Conservation (phyloP, 1,284 basidiomycete species). For the Cutaneotrichosporon dermatis region DNA sequence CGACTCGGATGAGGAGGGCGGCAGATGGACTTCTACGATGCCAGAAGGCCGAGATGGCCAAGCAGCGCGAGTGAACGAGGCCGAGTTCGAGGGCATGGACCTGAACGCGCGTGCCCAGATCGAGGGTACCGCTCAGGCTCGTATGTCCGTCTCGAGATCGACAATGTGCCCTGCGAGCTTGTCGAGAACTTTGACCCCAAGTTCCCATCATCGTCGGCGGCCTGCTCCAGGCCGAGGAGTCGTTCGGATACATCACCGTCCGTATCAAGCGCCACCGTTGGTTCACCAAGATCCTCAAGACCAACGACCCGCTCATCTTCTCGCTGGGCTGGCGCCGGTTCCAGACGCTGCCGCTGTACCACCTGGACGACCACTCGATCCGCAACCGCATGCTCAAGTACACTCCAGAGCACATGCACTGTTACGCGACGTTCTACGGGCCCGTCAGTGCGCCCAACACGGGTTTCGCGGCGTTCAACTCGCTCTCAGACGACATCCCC, state of each 20-base stretch:
- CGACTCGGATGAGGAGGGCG: slow-evolving; percentile 62
- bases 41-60: slow-evolving; percentile 88
- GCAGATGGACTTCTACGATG: slow-evolving; percentile 79
- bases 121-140: slow-evolving; percentile 89
- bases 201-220: slow-evolving; percentile 93
- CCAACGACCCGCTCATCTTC: slow-evolving; percentile 93
- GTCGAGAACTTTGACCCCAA: slow-evolving; percentile 87
- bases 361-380: slow-evolving; percentile 92
- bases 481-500: slow-evolving; percentile 61
- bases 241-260: slow-evolving; percentile 89
- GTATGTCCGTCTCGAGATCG: slow-evolving; percentile 91
- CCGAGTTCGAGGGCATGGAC: slow-evolving; percentile 80
- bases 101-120: slow-evolving; percentile 72
- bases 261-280: slow-evolving; percentile 95
- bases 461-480: slow-evolving; percentile 96
- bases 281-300: slow-evolving; percentile 90
- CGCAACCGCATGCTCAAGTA: slow-evolving; percentile 99
- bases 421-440: slow-evolving; percentile 93
- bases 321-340: slow-evolving; percentile 95
- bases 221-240: slow-evolving; percentile 83
- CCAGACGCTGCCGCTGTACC: slow-evolving; percentile 91
- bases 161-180: slow-evolving; percentile 81
- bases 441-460: slow-evolving; percentile 89
- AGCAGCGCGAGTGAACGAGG: slow-evolving; percentile 78
- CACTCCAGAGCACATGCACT: slow-evolving; percentile 99